Evolutionary conservation across 306 rosid species (phyloP).

Genomic region (Medicago truncatula): MtrunA17r5.0-ANR NC_053044.1:232501-233000

Average conservation of each 20-base stretch:
- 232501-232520: not conserved
- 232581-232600: conserved; percentile 26
- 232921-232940: not conserved
- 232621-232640: not conserved
- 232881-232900: conserved; percentile 2
- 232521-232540: conserved; percentile 38
- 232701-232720: not conserved
- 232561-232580: conserved; percentile 49
- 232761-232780: conserved; percentile 22
- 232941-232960: not conserved
- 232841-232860: not conserved
- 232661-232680: not conserved
- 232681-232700: not conserved
- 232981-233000: not conserved
- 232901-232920: not conserved
- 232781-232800: not conserved
- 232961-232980: not conserved
- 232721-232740: conserved; percentile 27
- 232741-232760: conserved; percentile 41
- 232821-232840: conserved; percentile 42
- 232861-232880: conserved; percentile 39
- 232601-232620: not conserved
- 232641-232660: not conserved
- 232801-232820: not conserved
- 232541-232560: conserved; percentile 28